Conservation (phyloP, 371 early-diverging fungal species). For the Zychaea mexicana region DNA sequence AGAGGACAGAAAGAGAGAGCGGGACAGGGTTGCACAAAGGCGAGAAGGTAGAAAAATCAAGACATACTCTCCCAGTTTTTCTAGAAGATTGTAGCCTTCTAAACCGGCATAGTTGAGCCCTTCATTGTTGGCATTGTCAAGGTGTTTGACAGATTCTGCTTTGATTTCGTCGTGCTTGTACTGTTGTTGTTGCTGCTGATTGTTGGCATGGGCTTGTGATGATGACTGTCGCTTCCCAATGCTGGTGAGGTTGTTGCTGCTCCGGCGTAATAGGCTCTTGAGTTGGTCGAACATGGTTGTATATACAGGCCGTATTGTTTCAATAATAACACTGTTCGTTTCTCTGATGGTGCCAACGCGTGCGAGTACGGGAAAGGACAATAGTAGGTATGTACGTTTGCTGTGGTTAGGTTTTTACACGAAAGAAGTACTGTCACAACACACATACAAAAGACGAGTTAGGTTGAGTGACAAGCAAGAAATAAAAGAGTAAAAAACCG, state of each 20-base stretch:
- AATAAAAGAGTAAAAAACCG: too few relatives aligned
- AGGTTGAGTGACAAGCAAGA: too few relatives aligned
- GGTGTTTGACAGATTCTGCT: neutral
- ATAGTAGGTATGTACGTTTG: too few relatives aligned
- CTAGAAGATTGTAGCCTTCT: slow-evolving; percentile 44
- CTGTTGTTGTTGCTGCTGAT: neutral
- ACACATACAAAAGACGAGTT: too few relatives aligned
- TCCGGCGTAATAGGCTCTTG: slow-evolving; percentile 16
- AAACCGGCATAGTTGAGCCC: slow-evolving; percentile 19
- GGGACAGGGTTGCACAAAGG: neutral
- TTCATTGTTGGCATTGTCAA: neutral
- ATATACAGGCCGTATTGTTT: too few relatives aligned
- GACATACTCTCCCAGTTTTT: slow-evolving; percentile 67
- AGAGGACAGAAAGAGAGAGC: too few relatives aligned
- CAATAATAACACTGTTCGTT: too few relatives aligned
- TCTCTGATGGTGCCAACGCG: too few relatives aligned
- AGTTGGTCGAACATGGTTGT: slow-evolving; percentile 14
- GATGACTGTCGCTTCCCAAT: neutral
- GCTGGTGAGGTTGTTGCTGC: slow-evolving; percentile 9
- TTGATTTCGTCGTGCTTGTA: slow-evolving; percentile 7
- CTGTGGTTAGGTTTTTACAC: too few relatives aligned
- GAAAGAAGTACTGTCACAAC: too few relatives aligned
- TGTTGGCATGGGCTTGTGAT: slow-evolving; percentile 6
- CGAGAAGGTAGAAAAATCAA: neutral
- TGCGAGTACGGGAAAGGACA: too few relatives aligned